Percentiles rank a stretch among this genome's conserved stretches.
These are phyloP conservation scores for Tillandsia fasciculata DNA, from an alignment of 176 grass and related monocot genomes.

Conservation along the genomic window DNA sequence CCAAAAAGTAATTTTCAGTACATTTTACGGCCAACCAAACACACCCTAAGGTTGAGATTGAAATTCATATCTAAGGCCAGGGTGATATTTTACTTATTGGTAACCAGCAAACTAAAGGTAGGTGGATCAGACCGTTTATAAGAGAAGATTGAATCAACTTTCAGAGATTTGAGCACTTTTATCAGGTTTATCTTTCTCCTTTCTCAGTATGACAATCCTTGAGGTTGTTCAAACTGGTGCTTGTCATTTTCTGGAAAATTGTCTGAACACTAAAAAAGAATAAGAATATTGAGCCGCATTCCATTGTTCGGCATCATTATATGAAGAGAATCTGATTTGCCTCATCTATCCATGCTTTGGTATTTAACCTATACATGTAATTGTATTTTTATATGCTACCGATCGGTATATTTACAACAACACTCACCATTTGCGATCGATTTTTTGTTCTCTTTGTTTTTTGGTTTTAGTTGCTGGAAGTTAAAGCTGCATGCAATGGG, in stretches of 20 bases:
- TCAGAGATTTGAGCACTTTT: too few relatives aligned
- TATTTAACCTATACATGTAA: background rate
- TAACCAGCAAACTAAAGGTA: background rate
- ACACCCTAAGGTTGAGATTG: too few relatives aligned
- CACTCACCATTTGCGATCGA: too few relatives aligned
- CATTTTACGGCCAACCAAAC: too few relatives aligned
- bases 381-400: too few relatives aligned
- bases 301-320: background rate
- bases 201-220: too few relatives aligned
- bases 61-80: too few relatives aligned
- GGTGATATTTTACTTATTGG: background rate
- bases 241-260: too few relatives aligned
- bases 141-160: background rate
- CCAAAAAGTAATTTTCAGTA: too few relatives aligned
- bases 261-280: background rate
- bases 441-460: background rate
- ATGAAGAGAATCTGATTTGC: background rate
- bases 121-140: background rate
- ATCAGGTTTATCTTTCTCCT: too few relatives aligned
- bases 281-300: background rate
- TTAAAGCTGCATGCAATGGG: slow-evolving; percentile 21
- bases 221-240: too few relatives aligned
- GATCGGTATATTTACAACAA: background rate
- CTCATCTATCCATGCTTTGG: background rate
- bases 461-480: slow-evolving; percentile 32